Base-by-base conservation (phyloP, 2,329 filamentous ascomycete species). In the Keithomyces neogunnii region DNA sequence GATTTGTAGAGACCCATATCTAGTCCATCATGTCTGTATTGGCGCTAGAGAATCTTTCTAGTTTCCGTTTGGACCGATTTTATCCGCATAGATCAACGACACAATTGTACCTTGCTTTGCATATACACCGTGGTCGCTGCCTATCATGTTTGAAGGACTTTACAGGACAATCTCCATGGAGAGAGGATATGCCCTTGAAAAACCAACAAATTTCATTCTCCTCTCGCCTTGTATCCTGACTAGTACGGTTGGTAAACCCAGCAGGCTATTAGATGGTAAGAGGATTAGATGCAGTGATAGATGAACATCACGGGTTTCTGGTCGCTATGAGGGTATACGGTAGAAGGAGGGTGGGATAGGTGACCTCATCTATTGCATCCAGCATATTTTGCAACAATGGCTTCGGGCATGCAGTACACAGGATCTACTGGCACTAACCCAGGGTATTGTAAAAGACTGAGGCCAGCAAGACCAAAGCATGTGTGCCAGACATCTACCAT, bases 401-500 rank as follows among this genome's bases (percentile, higher is more conserved):
- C 73, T 67, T 80, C 86, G 1, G 89, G 88, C 78, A 90, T 83
- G 66, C 86, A 90, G 63, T 97, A 99, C 44, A 89, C 81, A 33
- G 93, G 88, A 66, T 99, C 88, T 49, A 99, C 85, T 54, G 86
- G 82, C 60, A 86, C 78, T 43, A 96, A 70, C 1, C 84, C 89
- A 5, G 86, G 82, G 62, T 87, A 88, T 9, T 83, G 83, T 31
- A 97, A 72, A 51, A 99, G 76, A 65, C 90, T 95, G 58, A 99
- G 71, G 2, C 93, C 93, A 26, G 91, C 88, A 56, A 96, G 71
- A 29, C 89, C 90, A 66, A 99, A 99, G 49, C 84, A 74, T 0
- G 93, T 97, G 65, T 99, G 93, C 74, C 95, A 99, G 35, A 99
- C 91, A 73, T 99, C 93, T 28, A 96, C 92, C 85, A 92, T 90